Conservation (phyloP, 2,329 filamentous ascomycete species). For the Epichloe glyceriae region DNA sequence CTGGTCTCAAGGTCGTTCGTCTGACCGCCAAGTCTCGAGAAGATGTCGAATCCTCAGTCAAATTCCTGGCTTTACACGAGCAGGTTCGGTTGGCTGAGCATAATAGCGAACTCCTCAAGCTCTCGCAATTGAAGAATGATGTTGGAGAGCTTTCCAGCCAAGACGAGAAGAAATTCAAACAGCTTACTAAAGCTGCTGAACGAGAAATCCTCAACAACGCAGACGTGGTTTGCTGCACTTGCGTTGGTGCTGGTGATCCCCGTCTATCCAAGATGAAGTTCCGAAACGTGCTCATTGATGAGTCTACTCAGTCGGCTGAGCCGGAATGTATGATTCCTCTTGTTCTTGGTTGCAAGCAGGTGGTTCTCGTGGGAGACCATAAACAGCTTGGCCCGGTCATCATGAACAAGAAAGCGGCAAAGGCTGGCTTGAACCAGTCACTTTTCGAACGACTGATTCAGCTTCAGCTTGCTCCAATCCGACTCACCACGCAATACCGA, state of each 20-base stretch:
- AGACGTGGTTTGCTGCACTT: conserved; percentile 97
- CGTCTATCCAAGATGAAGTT: conserved; percentile 96
- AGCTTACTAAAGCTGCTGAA: conserved; percentile 84
- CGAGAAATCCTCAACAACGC: conserved; percentile 90
- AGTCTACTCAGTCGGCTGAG: conserved; percentile 95
- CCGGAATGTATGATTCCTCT: conserved; percentile 98
- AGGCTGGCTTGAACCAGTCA: conserved; percentile 95
- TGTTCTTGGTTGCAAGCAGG: conserved; percentile 94
- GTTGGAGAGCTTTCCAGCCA: conserved; percentile 84
- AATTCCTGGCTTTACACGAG: conserved; percentile 88
- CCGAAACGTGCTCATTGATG: conserved; percentile 92
- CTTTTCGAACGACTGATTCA: conserved; percentile 93
- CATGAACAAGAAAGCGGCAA: conserved; percentile 99
- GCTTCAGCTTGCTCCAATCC: conserved; percentile 79
- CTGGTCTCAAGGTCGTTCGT: conserved; percentile 89
- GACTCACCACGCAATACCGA: conserved; percentile 92
- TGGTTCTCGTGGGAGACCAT: conserved; percentile 96
- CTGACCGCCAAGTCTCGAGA: conserved; percentile 98
- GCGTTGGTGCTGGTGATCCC: conserved; percentile 91
- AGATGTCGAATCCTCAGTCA: conserved; percentile 96
- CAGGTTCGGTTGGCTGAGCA: conserved; percentile 97
- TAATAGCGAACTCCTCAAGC: conserved; percentile 83
- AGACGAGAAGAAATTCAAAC: conserved; percentile 98
- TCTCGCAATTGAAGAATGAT: conserved; percentile 85
- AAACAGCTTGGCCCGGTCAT: conserved; percentile 97